These are phyloP conservation scores for Drechslerella dactyloides DNA, from an alignment of 2,329 filamentous ascomycete species.

Conservation along the genomic window DNA sequence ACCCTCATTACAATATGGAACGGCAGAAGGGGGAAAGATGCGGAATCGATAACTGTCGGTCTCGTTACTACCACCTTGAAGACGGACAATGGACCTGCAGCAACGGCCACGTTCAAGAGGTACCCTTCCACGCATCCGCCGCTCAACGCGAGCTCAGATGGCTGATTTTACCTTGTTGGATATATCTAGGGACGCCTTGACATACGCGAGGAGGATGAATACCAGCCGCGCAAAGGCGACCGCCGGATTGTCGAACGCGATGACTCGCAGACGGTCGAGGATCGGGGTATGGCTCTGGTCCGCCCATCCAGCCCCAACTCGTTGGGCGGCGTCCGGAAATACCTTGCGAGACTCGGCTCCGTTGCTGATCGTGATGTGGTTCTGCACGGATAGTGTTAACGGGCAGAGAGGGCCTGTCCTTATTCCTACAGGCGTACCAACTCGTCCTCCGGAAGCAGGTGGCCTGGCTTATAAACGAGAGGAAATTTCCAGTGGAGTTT, in stretches of 20 bases:
- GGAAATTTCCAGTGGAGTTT: conserved; percentile 73
- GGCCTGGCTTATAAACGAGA: conserved; percentile 71
- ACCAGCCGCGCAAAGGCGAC: conserved; percentile 50
- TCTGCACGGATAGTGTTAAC: conserved; percentile 62
- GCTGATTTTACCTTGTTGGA: no score
- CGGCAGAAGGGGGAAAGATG: conserved; percentile 56
- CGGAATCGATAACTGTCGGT: conserved; percentile 69
- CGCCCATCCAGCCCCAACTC: conserved; percentile 34
- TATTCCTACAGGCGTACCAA: conserved; percentile 85
- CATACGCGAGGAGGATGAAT: conserved; percentile 43
- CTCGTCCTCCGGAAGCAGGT: conserved; percentile 83
- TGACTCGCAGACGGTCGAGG: conserved; percentile 56
- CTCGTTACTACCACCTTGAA: conserved; percentile 73
- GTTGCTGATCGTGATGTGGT: not conserved
- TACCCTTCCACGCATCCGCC: conserved; percentile 57
- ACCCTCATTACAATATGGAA: conserved; percentile 27
- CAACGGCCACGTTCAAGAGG: conserved; percentile 79
- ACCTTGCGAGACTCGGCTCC: no score
- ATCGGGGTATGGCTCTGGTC: conserved; percentile 29
- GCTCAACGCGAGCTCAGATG: no score
- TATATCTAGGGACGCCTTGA: conserved; percentile 41
- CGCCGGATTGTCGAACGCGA: conserved; percentile 58
- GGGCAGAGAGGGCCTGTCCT: conserved; percentile 73
- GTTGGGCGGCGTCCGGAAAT: no score
- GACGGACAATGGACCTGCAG: conserved; percentile 80